phyloP scores from a whole-genome alignment of 805 yeast genomes.

The Suhomyces sp. region DNA sequence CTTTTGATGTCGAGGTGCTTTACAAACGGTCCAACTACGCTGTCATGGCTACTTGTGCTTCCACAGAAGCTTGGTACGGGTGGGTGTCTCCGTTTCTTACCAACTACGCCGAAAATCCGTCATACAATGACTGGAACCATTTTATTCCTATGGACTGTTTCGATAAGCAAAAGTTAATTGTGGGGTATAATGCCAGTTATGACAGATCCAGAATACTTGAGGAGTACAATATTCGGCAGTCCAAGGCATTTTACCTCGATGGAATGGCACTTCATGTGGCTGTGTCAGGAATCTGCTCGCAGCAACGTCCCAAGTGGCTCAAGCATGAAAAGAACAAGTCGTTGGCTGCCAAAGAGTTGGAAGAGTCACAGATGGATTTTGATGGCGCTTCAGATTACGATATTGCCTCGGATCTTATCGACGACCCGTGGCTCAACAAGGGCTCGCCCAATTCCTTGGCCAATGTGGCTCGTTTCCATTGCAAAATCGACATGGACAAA shows the following conservation, averaged over 20 bases:
- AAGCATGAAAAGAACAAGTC: slow-evolving; percentile 47
- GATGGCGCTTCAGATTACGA: slow-evolving; percentile 17
- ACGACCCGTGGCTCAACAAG: slow-evolving; percentile 81
- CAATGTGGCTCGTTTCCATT: slow-evolving; percentile 76
- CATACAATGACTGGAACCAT: slow-evolving; percentile 47
- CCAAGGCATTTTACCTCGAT: slow-evolving; percentile 80
- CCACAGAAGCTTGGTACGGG: slow-evolving; percentile 80
- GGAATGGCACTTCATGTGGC: slow-evolving; percentile 94
- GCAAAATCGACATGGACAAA: slow-evolving; percentile 67
- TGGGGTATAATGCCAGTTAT: slow-evolving; percentile 89
- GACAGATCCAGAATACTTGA: slow-evolving; percentile 86
- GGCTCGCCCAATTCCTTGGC: slow-evolving; percentile 78
- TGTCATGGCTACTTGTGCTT: slow-evolving; percentile 75
- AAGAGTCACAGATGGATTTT: slow-evolving; percentile 9
- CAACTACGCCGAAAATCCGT: slow-evolving; percentile 41
- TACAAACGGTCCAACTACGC: slow-evolving; percentile 75
- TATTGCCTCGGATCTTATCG: slow-evolving; percentile 33
- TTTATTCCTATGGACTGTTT: slow-evolving; percentile 70
- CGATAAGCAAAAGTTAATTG: slow-evolving; percentile 51
- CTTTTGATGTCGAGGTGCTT: slow-evolving; percentile 87
- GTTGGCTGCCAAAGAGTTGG: slow-evolving; percentile 12
- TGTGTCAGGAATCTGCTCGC: slow-evolving; percentile 85
- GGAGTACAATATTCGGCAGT: slow-evolving; percentile 66
- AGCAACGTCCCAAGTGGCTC: slow-evolving; percentile 79
- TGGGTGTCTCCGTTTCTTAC: slow-evolving; percentile 91